Evolutionary conservation across 1,284 basidiomycete genomes (phyloP).

Genomic region (Kwoniella shivajii): DNA sequence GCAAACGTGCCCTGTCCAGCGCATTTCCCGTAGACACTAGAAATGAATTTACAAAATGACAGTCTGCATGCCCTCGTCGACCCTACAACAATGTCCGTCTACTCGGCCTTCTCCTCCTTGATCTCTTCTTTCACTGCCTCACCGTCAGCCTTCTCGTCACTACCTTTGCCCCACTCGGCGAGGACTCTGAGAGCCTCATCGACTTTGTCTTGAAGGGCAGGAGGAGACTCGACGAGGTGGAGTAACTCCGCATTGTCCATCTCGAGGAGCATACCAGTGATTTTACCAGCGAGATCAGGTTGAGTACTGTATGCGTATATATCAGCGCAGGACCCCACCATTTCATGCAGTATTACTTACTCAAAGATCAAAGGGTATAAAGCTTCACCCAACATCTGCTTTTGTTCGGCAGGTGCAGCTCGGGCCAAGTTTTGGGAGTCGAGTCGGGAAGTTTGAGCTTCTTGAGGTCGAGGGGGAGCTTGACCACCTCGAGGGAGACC

Average conservation of each 20-base stretch:
- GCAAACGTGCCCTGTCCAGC: too few species aligned
- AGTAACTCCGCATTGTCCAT: constrained; percentile 93
- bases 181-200: constrained; percentile 68
- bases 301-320: constrained; percentile 48
- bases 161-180: constrained; percentile 53
- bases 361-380: constrained; percentile 83
- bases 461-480: constrained; percentile 52
- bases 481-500: constrained; percentile 52
- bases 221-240: constrained; percentile 75
- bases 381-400: constrained; percentile 93
- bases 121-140: constrained; percentile 21
- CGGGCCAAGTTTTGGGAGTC: constrained; percentile 65
- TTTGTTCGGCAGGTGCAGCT: constrained; percentile 84
- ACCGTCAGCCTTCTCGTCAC: constrained; percentile 28
- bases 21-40: too few species aligned
- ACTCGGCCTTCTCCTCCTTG: constrained; percentile 31
- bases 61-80: constrained; percentile 18
- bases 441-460: constrained; percentile 43
- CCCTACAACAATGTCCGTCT: constrained; percentile 7
- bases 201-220: constrained; percentile 83
- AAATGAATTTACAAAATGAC: too few species aligned
- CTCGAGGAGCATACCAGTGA: constrained; percentile 95
- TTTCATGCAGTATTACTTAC: constrained; percentile 63
- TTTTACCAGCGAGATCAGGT: constrained; percentile 92
- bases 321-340: constrained; percentile 1